Conservation (phyloP, 805 yeast species). For the Lipomyces orientalis region DNA sequence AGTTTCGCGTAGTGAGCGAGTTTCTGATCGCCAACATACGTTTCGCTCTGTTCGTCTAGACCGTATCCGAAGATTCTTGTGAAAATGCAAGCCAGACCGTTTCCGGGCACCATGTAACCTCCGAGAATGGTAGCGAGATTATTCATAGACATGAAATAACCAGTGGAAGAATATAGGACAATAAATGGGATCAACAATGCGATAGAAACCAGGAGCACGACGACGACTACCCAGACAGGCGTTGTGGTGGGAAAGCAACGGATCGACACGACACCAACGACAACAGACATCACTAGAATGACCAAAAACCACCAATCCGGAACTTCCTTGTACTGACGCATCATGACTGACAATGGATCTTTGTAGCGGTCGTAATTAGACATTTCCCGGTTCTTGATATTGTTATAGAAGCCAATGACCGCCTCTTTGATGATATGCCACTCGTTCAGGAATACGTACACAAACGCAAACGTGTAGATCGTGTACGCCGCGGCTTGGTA, state of each 20-base stretch:
- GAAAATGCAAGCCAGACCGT: slow-evolving; percentile 52
- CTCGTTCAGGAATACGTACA: slow-evolving; percentile 66
- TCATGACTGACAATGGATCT: slow-evolving; percentile 43
- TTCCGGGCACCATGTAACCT: slow-evolving; percentile 24
- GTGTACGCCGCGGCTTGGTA: slow-evolving; percentile 45
- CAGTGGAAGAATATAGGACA: slow-evolving; percentile 65
- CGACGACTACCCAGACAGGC: slow-evolving; percentile 67
- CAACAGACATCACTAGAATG: slow-evolving; percentile 52
- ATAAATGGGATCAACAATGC: slow-evolving; percentile 66
- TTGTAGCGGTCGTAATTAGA: slow-evolving; percentile 59
- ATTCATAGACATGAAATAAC: slow-evolving; percentile 62
- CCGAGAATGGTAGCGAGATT: slow-evolving; percentile 16
- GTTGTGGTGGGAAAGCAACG: slow-evolving; percentile 49
- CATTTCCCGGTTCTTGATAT: slow-evolving; percentile 50
- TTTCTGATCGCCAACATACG: slow-evolving; percentile 62
- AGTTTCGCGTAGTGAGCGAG: slow-evolving; percentile 68
- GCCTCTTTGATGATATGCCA: slow-evolving; percentile 61
- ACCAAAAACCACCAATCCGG: slow-evolving; percentile 50
- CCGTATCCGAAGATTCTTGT: slow-evolving; percentile 65
- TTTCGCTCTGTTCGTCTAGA: slow-evolving; percentile 59
- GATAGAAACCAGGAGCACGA: slow-evolving; percentile 59
- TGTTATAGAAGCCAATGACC: slow-evolving; percentile 58
- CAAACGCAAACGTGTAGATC: slow-evolving; percentile 65
- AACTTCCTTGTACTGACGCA: slow-evolving; percentile 64
- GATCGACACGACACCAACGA: slow-evolving; percentile 43